Percentiles rank a stretch among this genome's conserved stretches.
phyloP scores from a whole-genome alignment of 164 flowering plant genomes.

The Umbellularia californica region DNA sequence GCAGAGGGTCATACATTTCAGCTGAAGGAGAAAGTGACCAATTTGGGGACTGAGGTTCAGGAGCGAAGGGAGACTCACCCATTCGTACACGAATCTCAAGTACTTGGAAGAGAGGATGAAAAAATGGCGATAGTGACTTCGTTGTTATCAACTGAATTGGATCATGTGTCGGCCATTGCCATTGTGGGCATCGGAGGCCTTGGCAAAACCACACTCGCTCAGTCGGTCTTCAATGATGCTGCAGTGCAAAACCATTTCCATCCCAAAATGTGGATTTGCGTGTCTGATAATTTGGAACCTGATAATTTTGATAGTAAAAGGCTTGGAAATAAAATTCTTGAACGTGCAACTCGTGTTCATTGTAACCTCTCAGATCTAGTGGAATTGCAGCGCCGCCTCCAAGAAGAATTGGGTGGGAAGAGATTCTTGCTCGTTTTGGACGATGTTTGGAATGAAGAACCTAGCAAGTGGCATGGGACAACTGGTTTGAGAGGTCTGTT shows the following conservation, averaged over 20 bases:
- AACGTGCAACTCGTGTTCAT: background rate
- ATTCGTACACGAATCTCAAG: too few species aligned
- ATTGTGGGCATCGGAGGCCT: background rate
- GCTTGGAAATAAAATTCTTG: background rate
- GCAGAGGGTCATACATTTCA: background rate
- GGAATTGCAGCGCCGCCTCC: background rate
- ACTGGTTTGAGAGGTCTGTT: too few species aligned
- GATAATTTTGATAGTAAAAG: background rate
- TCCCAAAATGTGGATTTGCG: background rate
- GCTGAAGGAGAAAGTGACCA: background rate
- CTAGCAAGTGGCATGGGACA: too few species aligned
- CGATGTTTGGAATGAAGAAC: too few species aligned
- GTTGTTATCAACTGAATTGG: too few species aligned
- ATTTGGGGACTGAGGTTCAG: too few species aligned
- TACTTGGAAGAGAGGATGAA: too few species aligned
- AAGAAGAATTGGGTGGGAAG: background rate
- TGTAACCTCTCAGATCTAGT: background rate
- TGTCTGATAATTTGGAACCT: background rate
- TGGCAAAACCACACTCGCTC: constrained; percentile 4
- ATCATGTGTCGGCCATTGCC: too few species aligned
- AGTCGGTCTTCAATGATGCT: background rate
- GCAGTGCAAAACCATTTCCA: background rate
- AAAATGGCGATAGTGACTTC: too few species aligned
- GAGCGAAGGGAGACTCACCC: too few species aligned
- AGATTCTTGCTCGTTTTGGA: background rate